These are phyloP conservation scores for Sequoiadendron giganteum DNA, from an alignment of 75 land plant species.

Conservation along the genomic window DNA sequence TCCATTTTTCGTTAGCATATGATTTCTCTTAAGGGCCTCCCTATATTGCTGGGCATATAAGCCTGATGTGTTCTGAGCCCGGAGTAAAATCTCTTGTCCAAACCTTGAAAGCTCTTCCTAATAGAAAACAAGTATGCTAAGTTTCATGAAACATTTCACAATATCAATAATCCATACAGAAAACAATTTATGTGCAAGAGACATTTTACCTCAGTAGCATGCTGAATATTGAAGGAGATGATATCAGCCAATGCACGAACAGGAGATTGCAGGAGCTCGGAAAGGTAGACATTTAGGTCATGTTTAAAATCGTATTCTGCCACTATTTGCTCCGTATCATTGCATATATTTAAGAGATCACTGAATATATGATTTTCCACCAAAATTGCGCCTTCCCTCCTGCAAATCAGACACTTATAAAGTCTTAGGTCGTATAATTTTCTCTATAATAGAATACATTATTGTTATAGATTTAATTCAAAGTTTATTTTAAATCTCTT, in stretches of 20 bases:
- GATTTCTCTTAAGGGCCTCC: conserved; percentile 19
- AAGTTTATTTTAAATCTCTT: not conserved
- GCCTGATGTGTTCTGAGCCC: conserved; percentile 35
- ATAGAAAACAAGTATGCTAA: not conserved
- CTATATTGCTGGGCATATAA: conserved; percentile 14
- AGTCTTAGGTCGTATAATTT: not conserved
- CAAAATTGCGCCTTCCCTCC: conserved; percentile 17
- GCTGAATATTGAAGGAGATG: conserved; percentile 18
- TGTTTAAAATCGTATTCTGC: conserved; percentile 17
- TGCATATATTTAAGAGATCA: not conserved
- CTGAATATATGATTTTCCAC: not conserved
- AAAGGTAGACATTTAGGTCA: conserved; percentile 15
- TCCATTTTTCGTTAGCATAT: conserved; percentile 25
- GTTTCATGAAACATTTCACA: not conserved
- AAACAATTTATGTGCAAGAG: not conserved
- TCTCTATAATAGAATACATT: not conserved
- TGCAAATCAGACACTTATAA: not conserved
- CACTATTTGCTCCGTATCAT: not conserved
- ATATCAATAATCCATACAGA: not conserved
- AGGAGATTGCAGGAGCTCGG: conserved; percentile 17
- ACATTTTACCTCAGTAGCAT: conserved; percentile 12
- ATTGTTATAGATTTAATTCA: not conserved
- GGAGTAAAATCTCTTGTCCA: conserved; percentile 41
- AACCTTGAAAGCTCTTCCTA: conserved; percentile 38
- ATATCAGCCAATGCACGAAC: conserved; percentile 27